phyloP scores from a whole-genome alignment of 805 yeast species.

The Metschnikowia reukaufii region DNA sequence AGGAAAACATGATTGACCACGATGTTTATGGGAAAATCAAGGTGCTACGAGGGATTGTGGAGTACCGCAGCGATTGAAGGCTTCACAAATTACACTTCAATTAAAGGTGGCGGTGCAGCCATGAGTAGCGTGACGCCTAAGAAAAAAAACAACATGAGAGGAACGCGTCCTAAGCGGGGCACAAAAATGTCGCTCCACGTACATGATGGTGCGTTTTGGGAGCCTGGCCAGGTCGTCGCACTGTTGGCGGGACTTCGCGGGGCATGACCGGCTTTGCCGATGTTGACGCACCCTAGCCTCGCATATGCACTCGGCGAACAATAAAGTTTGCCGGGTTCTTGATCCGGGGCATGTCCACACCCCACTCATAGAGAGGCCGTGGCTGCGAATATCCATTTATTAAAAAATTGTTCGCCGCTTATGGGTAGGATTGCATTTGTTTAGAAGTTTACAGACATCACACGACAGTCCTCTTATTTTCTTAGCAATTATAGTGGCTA shows the following conservation, averaged over 20 bases:
- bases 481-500: no score
- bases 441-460: not conserved
- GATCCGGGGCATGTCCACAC: not conserved
- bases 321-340: conserved; percentile 2
- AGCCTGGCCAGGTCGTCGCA: conserved; percentile 5
- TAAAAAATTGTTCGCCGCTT: not conserved
- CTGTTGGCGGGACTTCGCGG: not conserved
- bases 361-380: not conserved
- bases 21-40: conserved; percentile 58
- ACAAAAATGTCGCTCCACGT: not conserved
- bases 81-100: no score
- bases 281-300: conserved; percentile 10
- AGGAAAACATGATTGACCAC: conserved; percentile 55
- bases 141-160: not conserved
- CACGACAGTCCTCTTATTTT: no score
- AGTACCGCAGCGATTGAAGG: conserved; percentile 31
- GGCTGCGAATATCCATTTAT: not conserved
- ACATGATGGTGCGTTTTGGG: conserved; percentile 1
- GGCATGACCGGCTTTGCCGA: not conserved
- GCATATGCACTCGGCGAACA: conserved; percentile 2
- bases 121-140: not conserved
- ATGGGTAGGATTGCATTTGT: not conserved
- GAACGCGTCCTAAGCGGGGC: conserved; percentile 4
- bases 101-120: not conserved
- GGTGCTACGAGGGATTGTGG: conserved; percentile 63